Percentiles rank a stretch among this genome's conserved stretches.
Conservation (phyloP, 805 yeast species). For the Metschnikowia reukaufii region DNA sequence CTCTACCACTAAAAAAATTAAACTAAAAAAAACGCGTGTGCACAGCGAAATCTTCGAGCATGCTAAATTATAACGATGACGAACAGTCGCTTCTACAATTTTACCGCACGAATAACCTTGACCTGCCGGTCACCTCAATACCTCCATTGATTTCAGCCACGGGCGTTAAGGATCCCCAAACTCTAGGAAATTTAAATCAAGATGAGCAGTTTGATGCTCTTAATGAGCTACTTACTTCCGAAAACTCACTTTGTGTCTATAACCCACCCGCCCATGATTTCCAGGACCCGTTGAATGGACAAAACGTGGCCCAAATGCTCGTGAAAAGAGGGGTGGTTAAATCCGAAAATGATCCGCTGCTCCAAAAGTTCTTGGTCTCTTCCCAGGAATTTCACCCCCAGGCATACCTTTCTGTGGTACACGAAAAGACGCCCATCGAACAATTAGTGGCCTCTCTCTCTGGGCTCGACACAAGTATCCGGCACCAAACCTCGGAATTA, state of each 20-base stretch:
- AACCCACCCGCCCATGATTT: slow-evolving; percentile 23
- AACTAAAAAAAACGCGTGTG: background rate
- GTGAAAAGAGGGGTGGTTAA: slow-evolving; percentile 24
- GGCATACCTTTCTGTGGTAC: slow-evolving; percentile 37
- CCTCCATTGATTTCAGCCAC: slow-evolving; percentile 10
- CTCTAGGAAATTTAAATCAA: slow-evolving; percentile 21
- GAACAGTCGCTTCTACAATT: slow-evolving; percentile 29
- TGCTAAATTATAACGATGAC: slow-evolving; percentile 35
- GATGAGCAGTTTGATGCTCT: slow-evolving; percentile 35
- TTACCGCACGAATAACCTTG: slow-evolving; percentile 29
- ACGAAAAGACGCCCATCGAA: slow-evolving; percentile 38
- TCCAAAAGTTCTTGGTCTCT: slow-evolving; percentile 34
- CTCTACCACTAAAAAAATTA: background rate
- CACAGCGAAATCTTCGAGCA: too few species aligned
- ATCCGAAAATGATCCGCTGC: slow-evolving; percentile 31
- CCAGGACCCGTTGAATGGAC: slow-evolving; percentile 36
- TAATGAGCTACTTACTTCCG: slow-evolving; percentile 24
- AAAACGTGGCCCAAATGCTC: slow-evolving; percentile 30
- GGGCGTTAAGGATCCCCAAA: slow-evolving; percentile 18
- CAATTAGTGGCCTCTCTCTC: slow-evolving; percentile 29
- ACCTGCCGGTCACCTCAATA: slow-evolving; percentile 23
- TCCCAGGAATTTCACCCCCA: slow-evolving; percentile 38
- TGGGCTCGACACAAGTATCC: slow-evolving; percentile 35
- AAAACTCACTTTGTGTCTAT: slow-evolving; percentile 13
- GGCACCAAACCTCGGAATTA: slow-evolving; percentile 36